Conservation (phyloP, 768 basidiomycete species). For the Leccinum variicolor region DNA sequence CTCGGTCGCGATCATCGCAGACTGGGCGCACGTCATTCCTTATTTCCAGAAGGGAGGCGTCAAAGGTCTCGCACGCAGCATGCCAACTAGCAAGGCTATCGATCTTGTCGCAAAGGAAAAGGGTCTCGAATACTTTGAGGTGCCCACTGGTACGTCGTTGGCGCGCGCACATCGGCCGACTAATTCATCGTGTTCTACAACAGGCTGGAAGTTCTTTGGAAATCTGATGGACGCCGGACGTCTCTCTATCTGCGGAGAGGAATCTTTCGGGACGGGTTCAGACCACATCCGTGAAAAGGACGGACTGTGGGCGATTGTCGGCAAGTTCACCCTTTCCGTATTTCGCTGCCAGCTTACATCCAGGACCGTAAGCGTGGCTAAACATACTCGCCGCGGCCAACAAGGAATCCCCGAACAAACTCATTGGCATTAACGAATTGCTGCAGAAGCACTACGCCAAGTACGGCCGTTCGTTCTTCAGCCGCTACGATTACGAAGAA, state of each 20-base stretch:
- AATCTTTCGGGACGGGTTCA: conserved; percentile 99
- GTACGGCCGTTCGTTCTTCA: conserved; percentile 98
- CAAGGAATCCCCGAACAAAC: conserved; percentile 64
- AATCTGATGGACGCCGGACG: conserved; percentile 99
- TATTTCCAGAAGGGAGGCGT: conserved; percentile 88
- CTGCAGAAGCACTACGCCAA: conserved; percentile 82
- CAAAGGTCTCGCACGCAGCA: conserved; percentile 93
- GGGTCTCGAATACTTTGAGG: conserved; percentile 90
- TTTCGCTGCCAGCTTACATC: conserved; percentile 5
- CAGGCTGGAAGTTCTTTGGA: conserved; percentile 99
- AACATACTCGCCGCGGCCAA: conserved; percentile 95
- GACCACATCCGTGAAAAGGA: conserved; percentile 99
- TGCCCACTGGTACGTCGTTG: conserved; percentile 76
- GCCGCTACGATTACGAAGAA: conserved; percentile 98
- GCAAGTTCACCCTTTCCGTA: conserved; percentile 42
- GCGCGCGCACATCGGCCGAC: not conserved
- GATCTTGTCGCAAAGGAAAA: conserved; percentile 95
- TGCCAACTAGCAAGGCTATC: conserved; percentile 97
- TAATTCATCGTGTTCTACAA: not conserved
- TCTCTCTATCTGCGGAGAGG: conserved; percentile 97
- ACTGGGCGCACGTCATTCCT: conserved; percentile 90
- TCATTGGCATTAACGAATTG: conserved; percentile 89
- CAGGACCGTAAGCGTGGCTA: conserved; percentile 72
- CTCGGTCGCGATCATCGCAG: conserved; percentile 97
- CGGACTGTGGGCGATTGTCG: conserved; percentile 95